Percentiles rank a stretch among this genome's conserved stretches.
phyloP scores from a whole-genome alignment of 139 green algal genomes.

The Micractinium sp. region DNA sequence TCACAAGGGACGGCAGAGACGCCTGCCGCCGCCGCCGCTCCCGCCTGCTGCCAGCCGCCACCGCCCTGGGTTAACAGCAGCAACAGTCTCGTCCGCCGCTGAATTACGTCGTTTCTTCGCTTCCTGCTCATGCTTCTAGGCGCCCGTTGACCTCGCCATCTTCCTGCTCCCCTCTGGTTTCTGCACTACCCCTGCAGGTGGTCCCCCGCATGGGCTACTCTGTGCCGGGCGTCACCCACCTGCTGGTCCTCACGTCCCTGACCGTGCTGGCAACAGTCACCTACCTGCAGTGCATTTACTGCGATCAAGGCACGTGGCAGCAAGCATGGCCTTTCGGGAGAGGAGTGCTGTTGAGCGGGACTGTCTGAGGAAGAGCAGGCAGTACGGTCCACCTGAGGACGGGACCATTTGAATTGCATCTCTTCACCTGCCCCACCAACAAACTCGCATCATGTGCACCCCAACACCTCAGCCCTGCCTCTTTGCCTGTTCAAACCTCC shows the following conservation, averaged over 20 bases:
- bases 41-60: background rate
- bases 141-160: background rate
- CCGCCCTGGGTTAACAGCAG: no score
- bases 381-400: background rate
- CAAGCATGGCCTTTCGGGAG: no score
- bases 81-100: background rate
- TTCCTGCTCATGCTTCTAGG: background rate
- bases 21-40: background rate
- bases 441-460: background rate
- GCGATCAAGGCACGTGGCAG: slow-evolving; percentile 56
- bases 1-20: no score
- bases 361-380: background rate
- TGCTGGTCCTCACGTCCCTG: slow-evolving; percentile 54
- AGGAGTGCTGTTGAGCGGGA: background rate
- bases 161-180: background rate
- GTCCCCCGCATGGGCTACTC: slow-evolving; percentile 72
- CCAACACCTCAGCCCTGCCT: background rate
- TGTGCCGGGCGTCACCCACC: slow-evolving; percentile 69
- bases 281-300: slow-evolving; percentile 19
- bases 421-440: no score
- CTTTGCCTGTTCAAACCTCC: background rate
- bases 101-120: background rate
- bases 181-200: slow-evolving; percentile 52
- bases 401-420: background rate
- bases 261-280: slow-evolving; percentile 18